Conservation (phyloP, 1,139 yeast species). For the Insectozyma bohioensis region DNA sequence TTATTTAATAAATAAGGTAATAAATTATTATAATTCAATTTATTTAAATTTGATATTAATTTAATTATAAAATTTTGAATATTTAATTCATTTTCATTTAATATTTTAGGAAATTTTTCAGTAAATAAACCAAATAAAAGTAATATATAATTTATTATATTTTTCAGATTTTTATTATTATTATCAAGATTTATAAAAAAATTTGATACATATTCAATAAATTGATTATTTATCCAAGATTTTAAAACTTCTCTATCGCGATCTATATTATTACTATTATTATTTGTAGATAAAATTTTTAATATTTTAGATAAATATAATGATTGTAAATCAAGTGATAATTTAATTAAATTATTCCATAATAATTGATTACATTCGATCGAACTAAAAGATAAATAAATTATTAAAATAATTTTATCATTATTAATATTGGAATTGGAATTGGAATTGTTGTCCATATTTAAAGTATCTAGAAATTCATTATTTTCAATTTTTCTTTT, state of each 20-base stretch:
- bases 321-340: constrained; percentile 4
- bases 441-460: constrained; percentile 2
- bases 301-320: constrained; percentile 8
- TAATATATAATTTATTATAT: constrained; percentile 7
- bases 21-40: constrained; percentile 5
- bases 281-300: constrained; percentile 5
- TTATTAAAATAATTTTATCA: constrained; percentile 5
- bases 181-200: background rate
- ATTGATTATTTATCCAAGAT: constrained; percentile 6
- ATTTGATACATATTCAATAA: constrained; percentile 6
- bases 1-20: constrained; percentile 8
- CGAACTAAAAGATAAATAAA: constrained; percentile 11
- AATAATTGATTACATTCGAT: constrained; percentile 8
- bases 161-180: too few species aligned
- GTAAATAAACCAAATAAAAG: constrained; percentile 9
- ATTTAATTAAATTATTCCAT: constrained; percentile 9
- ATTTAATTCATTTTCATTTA: constrained; percentile 7
- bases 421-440: constrained; percentile 6
- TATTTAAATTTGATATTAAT: constrained; percentile 8
- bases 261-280: background rate
- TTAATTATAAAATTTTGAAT: constrained; percentile 10
- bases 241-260: constrained; percentile 9
- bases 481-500: constrained; percentile 6
- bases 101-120: constrained; percentile 8
- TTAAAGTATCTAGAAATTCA: constrained; percentile 10